Percentiles rank a stretch among this genome's conserved stretches.
Evolutionary conservation across 495 filamentous ascomycete genomes (phyloP).

Genomic region (Bombardia bombarda): DNA sequence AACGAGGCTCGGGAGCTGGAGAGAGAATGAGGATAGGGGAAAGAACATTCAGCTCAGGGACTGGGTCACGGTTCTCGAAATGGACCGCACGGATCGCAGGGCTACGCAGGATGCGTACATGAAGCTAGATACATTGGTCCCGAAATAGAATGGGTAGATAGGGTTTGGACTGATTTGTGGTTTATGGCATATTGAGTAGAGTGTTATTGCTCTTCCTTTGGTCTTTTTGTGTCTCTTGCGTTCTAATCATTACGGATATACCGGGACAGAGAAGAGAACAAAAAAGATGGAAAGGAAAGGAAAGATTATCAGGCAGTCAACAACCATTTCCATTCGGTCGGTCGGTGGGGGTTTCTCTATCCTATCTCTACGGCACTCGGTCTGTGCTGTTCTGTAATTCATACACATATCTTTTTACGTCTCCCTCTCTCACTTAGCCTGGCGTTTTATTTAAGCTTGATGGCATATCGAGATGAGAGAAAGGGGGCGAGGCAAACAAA

Average conservation of each 20-base stretch:
- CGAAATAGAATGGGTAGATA: constrained; percentile 1
- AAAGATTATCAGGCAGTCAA: too few species aligned
- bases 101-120: constrained; percentile 47
- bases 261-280: background rate
- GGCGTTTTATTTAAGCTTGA: too few species aligned
- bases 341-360: too few species aligned
- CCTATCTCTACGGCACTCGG: too few species aligned
- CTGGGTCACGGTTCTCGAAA: constrained; percentile 56
- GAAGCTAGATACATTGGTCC: constrained; percentile 33
- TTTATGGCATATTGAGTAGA: background rate
- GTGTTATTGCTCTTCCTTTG: background rate
- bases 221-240: background rate
- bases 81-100: constrained; percentile 47
- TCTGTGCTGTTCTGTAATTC: too few species aligned
- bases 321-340: too few species aligned
- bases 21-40: constrained; percentile 54
- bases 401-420: too few species aligned
- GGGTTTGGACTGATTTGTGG: background rate
- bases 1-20: constrained; percentile 48
- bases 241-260: too few species aligned
- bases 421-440: too few species aligned
- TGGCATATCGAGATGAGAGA: too few species aligned
- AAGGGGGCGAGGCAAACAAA: too few species aligned
- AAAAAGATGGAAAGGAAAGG: background rate
- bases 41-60: constrained; percentile 63